A percentile compares a stretch with the other conserved stretches of the same genome.
Conservation (phyloP, 805 yeast genomes). For the Yarrowia yakushimensis region DNA sequence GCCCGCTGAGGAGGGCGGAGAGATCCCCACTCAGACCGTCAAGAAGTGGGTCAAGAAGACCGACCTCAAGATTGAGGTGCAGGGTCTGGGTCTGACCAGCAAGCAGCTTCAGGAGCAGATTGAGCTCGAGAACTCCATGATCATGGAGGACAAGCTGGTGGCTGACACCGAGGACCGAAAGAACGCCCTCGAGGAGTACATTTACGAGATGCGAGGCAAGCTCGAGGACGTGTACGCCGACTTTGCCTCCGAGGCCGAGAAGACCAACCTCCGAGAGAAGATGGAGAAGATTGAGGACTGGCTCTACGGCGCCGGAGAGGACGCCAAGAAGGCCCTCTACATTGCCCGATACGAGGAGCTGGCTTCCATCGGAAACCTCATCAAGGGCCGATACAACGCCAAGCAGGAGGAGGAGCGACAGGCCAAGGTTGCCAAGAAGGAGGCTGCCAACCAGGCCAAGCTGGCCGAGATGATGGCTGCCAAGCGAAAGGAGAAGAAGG, state of each 20-base stretch:
- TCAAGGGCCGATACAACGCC: constrained; percentile 90
- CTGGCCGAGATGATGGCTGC: constrained; percentile 83
- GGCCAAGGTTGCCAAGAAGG: constrained; percentile 79
- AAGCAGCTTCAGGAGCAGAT: constrained; percentile 58
- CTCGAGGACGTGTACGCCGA: constrained; percentile 84
- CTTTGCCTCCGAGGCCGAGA: constrained; percentile 90
- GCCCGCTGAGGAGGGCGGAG: constrained; percentile 51
- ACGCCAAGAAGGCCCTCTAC: constrained; percentile 92
- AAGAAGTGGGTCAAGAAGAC: constrained; percentile 92
- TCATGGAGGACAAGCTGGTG: constrained; percentile 89
- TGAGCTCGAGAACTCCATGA: constrained; percentile 82
- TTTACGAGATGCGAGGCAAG: constrained; percentile 95
- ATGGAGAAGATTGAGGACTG: constrained; percentile 91
- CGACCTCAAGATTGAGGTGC: constrained; percentile 60
- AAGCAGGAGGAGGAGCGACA: constrained; percentile 95
- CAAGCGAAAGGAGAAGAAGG: constrained; percentile 46
- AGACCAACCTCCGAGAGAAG: constrained; percentile 67
- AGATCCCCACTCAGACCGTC: constrained; percentile 75
- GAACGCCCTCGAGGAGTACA: constrained; percentile 97
- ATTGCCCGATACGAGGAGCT: constrained; percentile 97
- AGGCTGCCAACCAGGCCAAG: constrained; percentile 77
- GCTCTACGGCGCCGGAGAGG: constrained; percentile 97
- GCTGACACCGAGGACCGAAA: constrained; percentile 98
- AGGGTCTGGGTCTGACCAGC: constrained; percentile 55
- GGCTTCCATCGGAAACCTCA: constrained; percentile 89